These are phyloP conservation scores for Solanum paucissectum DNA, from an alignment of 257 asterid genomes.

Conservation along the genomic window DNA sequence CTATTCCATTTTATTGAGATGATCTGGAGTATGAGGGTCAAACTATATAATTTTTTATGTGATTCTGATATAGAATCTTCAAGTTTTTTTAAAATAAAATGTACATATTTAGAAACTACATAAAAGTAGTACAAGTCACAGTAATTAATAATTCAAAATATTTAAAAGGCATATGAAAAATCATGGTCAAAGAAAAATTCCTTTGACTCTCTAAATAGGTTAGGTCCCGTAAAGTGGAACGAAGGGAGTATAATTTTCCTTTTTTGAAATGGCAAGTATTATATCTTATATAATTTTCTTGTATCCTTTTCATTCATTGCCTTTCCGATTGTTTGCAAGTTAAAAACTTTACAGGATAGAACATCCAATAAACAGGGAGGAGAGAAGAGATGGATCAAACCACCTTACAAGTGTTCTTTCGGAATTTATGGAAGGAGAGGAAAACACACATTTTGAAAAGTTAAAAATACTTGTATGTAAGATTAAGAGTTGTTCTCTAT, in stretches of 20 bases:
- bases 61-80: background rate
- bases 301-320: background rate
- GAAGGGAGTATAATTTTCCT: background rate
- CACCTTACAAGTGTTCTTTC: background rate
- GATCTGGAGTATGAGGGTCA: background rate
- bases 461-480: background rate
- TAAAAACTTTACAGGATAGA: background rate
- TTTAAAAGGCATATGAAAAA: background rate
- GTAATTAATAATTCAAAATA: background rate
- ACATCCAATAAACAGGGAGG: background rate
- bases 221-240: background rate
- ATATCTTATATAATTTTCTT: background rate
- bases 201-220: background rate
- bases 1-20: background rate
- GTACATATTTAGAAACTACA: background rate
- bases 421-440: background rate
- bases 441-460: background rate
- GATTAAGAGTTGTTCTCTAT: background rate
- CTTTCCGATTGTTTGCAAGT: background rate
- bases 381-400: background rate
- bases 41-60: background rate
- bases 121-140: background rate
- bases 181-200: background rate
- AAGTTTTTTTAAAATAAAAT: background rate
- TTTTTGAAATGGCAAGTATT: background rate